A percentile compares a stretch with the other conserved stretches of the same genome.
phyloP scores from a whole-genome alignment of 495 filamentous ascomycete genomes.

The Penicillium crystallinum region DNA sequence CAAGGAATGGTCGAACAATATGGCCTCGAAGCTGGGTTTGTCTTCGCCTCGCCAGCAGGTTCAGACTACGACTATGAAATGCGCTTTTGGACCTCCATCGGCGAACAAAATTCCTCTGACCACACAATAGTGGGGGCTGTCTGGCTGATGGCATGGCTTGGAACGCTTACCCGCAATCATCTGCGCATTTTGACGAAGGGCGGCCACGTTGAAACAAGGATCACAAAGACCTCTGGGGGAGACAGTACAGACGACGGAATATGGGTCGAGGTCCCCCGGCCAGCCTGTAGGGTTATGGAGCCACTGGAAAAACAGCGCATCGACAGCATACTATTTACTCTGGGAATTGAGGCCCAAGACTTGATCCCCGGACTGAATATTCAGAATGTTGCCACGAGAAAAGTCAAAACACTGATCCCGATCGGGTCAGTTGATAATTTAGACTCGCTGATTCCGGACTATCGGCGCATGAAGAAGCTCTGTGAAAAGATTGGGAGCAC shows the following conservation, averaged over 20 bases:
- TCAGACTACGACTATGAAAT: not conserved
- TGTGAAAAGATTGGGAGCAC: slow-evolving; percentile 7
- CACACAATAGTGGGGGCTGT: slow-evolving; percentile 10
- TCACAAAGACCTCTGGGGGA: not conserved
- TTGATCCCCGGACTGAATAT: not conserved
- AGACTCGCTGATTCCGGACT: not conserved
- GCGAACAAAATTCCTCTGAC: slow-evolving; percentile 16
- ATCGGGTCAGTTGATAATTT: not conserved
- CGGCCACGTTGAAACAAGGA: slow-evolving; percentile 5
- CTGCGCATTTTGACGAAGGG: slow-evolving; percentile 9
- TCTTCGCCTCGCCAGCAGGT: not conserved
- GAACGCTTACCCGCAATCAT: not conserved
- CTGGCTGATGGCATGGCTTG: slow-evolving; percentile 9
- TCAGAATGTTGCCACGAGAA: slow-evolving; percentile 1
- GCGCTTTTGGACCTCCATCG: slow-evolving; percentile 6
- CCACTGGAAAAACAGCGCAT: not conserved
- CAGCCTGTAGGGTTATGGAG: not conserved
- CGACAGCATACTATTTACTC: not conserved
- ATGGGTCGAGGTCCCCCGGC: slow-evolving; percentile 3
- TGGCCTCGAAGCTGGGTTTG: slow-evolving; percentile 9
- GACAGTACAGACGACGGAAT: not conserved
- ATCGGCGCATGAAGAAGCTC: not conserved
- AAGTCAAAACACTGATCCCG: slow-evolving; percentile 9
- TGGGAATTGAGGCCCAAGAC: not conserved
- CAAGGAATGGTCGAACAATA: not conserved